These are phyloP conservation scores for Colletotrichum destructivum DNA, from an alignment of 2,329 filamentous ascomycete species.

Conservation along the genomic window DNA sequence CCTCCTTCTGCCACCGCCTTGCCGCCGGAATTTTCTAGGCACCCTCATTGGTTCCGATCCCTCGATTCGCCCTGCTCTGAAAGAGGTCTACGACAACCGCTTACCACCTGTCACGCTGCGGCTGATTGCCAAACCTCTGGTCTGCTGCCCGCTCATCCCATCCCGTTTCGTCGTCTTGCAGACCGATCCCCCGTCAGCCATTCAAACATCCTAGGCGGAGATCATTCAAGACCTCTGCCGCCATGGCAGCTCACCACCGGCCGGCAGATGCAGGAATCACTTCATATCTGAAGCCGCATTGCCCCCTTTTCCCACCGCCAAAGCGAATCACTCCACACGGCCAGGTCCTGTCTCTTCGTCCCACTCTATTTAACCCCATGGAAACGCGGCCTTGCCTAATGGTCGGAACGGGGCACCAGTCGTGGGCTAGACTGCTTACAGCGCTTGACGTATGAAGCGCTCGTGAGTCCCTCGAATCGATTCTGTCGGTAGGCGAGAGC, in stretches of 20 bases:
- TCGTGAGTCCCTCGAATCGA: neutral
- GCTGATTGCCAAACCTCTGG: constrained; percentile 39
- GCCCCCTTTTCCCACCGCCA: constrained; percentile 23
- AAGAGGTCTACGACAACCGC: neutral
- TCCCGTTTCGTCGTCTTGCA: constrained; percentile 24
- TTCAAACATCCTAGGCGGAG: constrained; percentile 22
- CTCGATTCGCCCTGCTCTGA: constrained; percentile 13
- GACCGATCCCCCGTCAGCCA: constrained; percentile 22
- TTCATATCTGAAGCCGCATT: constrained; percentile 38
- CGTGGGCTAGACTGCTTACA: constrained; percentile 4
- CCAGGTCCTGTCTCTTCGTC: neutral
- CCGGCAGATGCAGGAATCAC: constrained; percentile 37
- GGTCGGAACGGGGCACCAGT: neutral
- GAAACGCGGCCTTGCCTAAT: constrained; percentile 12
- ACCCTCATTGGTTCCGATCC: constrained; percentile 29
- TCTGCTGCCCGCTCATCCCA: constrained; percentile 10
- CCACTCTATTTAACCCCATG: constrained; percentile 15
- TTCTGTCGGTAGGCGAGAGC: neutral
- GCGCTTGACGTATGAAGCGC: constrained; percentile 3
- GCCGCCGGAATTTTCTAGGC: constrained; percentile 26
- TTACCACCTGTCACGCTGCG: constrained; percentile 17
- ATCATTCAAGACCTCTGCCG: constrained; percentile 31
- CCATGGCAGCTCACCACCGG: constrained; percentile 15
- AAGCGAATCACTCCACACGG: constrained; percentile 15
- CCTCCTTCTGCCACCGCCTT: constrained; percentile 10